Base-by-base conservation (phyloP, 257 asterid species). In the Solanum tarijense region DNA sequence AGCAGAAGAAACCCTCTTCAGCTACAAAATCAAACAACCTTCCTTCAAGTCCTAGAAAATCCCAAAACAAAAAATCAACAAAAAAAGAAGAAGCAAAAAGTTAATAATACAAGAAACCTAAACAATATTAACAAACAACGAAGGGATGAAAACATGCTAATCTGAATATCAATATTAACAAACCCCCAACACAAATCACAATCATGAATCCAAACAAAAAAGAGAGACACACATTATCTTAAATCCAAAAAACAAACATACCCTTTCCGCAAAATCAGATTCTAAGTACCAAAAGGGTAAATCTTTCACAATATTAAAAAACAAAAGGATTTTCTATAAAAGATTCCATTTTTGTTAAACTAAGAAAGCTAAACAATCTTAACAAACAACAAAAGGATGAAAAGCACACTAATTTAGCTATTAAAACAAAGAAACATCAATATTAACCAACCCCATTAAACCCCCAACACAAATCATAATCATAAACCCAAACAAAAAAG, bases 21-120 rank as follows among this genome's bases (percentile, higher is more conserved):
- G 90, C 92, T 91, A 86, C 93, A 93, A 93, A 94, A 95, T 91
- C 96, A 93, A 89, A 91, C 90, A 58, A 21, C 27, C 69, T 23
- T 23, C 29, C 31, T 65, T 65, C 32, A 2, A 65, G 32, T 65
- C 93, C 94, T 94, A 93, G 79, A 90, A 89, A 91, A 90, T 74
- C 74, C 88, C 75, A 68, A 60, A 76, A n/a, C 55, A 88, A 62
- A 68, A 88, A 89, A 86, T 88, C 90, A 55, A 91, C 89, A 83
- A 89, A 66, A 43, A 52, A 14, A 14, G 6, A 52, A 83, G 83
- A 73, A 88, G 9, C 41, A 39, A 81, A 55, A 76, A 39, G 27
- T 9, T 79, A 86, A 60, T 29, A 81, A 76, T 62, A 84, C 23
- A 68, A 66, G n/a, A 87, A 27, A 72, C 12, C 29, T 23, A 55